Evolutionary conservation across 2,329 filamentous ascomycete species (phyloP), one percentile per base, ranked within the genome.

Genomic region (Paecilomyces formosus): DNA sequence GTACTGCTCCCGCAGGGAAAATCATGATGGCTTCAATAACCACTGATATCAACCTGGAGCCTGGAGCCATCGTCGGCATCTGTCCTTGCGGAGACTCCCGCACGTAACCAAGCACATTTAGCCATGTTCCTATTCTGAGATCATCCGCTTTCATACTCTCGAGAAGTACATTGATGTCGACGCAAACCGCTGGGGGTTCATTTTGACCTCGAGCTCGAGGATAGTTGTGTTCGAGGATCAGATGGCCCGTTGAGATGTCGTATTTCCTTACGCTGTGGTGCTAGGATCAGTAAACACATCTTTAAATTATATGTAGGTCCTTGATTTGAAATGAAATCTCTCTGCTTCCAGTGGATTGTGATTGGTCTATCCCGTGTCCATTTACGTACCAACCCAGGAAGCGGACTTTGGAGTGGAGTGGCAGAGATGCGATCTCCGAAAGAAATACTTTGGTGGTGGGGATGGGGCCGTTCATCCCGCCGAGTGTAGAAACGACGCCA

Each of bases 61-160:
- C 21, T 61, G 56, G 54, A 58, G 54, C 59, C 61, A 55, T 60
- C 54, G 58, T 59, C 62, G 53, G 65, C 55, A 51, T 70, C 70
- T 49, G 78, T 81, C 60, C 39, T n/a, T 45, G 39, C 39, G n/a
- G 39, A 45, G n/a, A 45, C 39, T 21, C n/a, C 39, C 39, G 39
- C 39, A 92, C 79, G 71, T 95, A 95, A 5, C 92, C 93, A 63
- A 97, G 84, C 3, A 97, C 81, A 70, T 97, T 96, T 55, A 97
- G 74, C 92, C 92, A 97, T 60, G 88, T 82, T n/a, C 93, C 93
- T 26, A 88, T 76, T 55, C 85, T 81, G 56, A 88, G 81, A 55
- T 89, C 80, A 58, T 86, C 81, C 22, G 81, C 74, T 21, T 82
- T 84, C 59, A 94, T 75, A 9, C 77, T 81, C 66, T 86, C 82